Conservation (phyloP, 1,284 basidiomycete species). For the Xanthoconium separans region DNA sequence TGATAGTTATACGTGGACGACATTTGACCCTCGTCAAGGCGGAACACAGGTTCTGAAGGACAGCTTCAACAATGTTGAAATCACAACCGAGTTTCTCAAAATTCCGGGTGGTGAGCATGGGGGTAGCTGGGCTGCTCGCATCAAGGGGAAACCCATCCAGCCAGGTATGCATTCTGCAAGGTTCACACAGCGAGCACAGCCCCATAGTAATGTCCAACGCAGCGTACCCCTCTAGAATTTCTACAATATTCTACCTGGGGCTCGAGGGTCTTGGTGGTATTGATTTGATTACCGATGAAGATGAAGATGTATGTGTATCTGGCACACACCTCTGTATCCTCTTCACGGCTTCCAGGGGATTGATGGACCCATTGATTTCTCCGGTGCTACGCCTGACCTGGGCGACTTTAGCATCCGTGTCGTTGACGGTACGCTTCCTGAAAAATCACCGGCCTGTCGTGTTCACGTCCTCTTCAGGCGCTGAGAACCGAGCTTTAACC, state of each 20-base stretch:
- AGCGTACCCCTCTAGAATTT: slow-evolving; percentile 62
- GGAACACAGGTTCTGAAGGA: slow-evolving; percentile 86
- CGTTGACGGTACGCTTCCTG: slow-evolving; percentile 61
- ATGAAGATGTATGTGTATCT: slow-evolving; percentile 58
- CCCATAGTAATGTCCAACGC: slow-evolving; percentile 5
- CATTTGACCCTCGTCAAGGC: slow-evolving; percentile 83
- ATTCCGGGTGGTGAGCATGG: slow-evolving; percentile 75
- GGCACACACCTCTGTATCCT: background rate
- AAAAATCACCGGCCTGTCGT: background rate
- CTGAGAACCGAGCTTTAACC: slow-evolving; percentile 54
- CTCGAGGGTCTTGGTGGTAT: slow-evolving; percentile 84
- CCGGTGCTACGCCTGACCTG: slow-evolving; percentile 73
- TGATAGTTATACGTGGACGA: slow-evolving; percentile 82
- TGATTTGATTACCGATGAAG: slow-evolving; percentile 74
- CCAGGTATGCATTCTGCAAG: slow-evolving; percentile 45
- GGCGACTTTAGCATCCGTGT: slow-evolving; percentile 82
- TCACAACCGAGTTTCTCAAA: slow-evolving; percentile 87
- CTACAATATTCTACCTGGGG: slow-evolving; percentile 83
- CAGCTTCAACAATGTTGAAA: slow-evolving; percentile 76
- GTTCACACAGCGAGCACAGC: background rate
- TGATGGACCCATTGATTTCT: slow-evolving; percentile 63
- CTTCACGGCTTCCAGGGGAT: slow-evolving; percentile 58
- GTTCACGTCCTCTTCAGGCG: slow-evolving; percentile 39
- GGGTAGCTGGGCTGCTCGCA: slow-evolving; percentile 87
- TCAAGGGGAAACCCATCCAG: slow-evolving; percentile 81